Conservation (phyloP, 2,329 filamentous ascomycete species). For the Apiospora kogelbergensis region DNA sequence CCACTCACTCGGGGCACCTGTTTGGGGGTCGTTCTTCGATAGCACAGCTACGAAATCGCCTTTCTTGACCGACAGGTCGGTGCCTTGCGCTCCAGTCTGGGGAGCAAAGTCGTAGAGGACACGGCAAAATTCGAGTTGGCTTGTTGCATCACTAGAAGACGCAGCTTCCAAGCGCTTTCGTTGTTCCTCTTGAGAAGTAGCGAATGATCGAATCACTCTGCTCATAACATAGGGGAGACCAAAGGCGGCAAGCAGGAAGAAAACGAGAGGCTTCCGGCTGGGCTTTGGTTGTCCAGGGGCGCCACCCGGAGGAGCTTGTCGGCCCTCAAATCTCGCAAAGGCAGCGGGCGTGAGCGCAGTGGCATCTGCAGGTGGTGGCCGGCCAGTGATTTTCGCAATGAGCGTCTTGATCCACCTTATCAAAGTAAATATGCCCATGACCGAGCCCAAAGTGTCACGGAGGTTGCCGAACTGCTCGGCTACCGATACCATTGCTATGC, state of each 20-base stretch:
- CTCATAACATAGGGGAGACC: conserved; percentile 96
- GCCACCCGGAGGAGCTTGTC: conserved; percentile 55
- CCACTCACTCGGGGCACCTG: conserved; percentile 89
- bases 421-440: conserved; percentile 92
- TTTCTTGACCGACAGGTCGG: conserved; percentile 91
- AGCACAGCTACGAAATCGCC: conserved; percentile 94
- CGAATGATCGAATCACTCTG: conserved; percentile 86
- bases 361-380: conserved; percentile 84
- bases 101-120: conserved; percentile 93
- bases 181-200: conserved; percentile 82
- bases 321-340: conserved; percentile 86
- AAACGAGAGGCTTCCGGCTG: conserved; percentile 91
- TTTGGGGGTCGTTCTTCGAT: conserved; percentile 83
- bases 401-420: conserved; percentile 93
- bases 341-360: conserved; percentile 84
- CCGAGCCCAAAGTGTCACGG: conserved; percentile 87
- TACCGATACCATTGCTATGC: conserved; percentile 90
- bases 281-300: conserved; percentile 66
- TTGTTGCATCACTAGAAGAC: conserved; percentile 71
- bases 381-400: conserved; percentile 88
- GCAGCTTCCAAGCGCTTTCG: conserved; percentile 57
- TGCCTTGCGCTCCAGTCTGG: conserved; percentile 63
- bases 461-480: conserved; percentile 96
- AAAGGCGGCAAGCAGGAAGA: conserved; percentile 93
- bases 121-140: conserved; percentile 94